Evolutionary conservation across 106 monocot genomes (phyloP), one percentile per base, ranked within the genome.

Genomic region (Dendrobium nobile): DNA sequence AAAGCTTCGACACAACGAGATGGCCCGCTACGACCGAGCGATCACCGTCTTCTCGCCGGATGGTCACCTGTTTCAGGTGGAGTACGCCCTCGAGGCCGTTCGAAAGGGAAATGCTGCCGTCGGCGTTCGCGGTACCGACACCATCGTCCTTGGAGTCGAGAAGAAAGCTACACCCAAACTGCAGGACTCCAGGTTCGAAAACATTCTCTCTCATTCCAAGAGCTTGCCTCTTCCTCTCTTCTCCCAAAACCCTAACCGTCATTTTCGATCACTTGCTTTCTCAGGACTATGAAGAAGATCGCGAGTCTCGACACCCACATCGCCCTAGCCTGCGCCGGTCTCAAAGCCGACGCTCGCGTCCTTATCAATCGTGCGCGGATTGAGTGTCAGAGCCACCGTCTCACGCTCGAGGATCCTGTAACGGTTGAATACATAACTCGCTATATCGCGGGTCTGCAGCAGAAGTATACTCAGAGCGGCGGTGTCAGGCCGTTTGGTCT

Each of bases 11-110:
- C 43, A 74, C 76, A 4, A 26, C 41, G 22, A 77, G 37, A 98
- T 98, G 97, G 94, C 97, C 31, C 94, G 94, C 73, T 98, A 98
- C 88, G 97, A 98, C 78, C 92, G 97, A 80, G 97, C 94, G 26
- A 98, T 98, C 94, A 98, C 74, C 74, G 74, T 74, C n/a, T 98
- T 95, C 88, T 95, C 94, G 28, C 98, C 98, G 43, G 94, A 98
- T 61, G 98, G 92, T 70, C 98, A 98, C 85, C 92, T 98, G 78
- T 98, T 98, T 84, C 92, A 92, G 86, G 98, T 98, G 22, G 94
- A 92, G 83, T 98, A 98, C 87, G 98, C 98, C 59, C 90, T 98
- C 44, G 94, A 98, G 83, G 98, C 94, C 73, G 94, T 98, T 73
- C 94, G 94, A 72, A 92, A 95, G 86, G 94, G 98, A 75, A 98